Evolutionary conservation across 2,329 filamentous ascomycete species (phyloP), one percentile per base, ranked within the genome.

Genomic region (Scedosporium boydii): DNA sequence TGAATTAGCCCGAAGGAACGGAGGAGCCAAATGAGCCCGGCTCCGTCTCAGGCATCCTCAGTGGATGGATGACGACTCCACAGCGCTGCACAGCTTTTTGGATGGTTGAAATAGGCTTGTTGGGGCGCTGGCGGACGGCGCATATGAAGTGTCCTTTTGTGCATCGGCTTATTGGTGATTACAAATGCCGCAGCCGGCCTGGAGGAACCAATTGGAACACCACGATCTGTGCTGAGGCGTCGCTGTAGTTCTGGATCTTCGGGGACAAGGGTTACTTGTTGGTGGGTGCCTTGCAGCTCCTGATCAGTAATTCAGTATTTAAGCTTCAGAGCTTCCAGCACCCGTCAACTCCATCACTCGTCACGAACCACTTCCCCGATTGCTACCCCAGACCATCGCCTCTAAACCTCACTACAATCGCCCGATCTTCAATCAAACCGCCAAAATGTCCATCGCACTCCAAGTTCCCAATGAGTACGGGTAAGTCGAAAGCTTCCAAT

Each of bases 381-480:
- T 51, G n/a, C 46, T 51, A 51, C 21, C 46, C 21, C 21, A 18
- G 5, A 51, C n/a, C 46, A 21, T 51, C 46, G 46, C 16, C 46
- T 21, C 46, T 51, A 14, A 51, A 18, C n/a, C 21, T 23, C 34
- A 38, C 34, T 38, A 12, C 34, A 38, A 41, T 38, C 21, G 34
- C 48, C 27, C 27, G 16, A 18, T 26, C 38, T 12, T 23, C 38
- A n/a, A 42, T 46, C n/a, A 29, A 42, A 9, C 59, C 63, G 56
- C 58, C 68, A 78, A 66, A 53, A 81, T 82, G 79, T 68, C 78
- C 68, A 67, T 77, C 63, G 67, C 72, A 46, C 68, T 82, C 38
- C 71, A 77, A 60, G 66, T 84, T 63, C 78, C 81, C 29, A 70
- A 72, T 66, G 75, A 82, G 65, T 84, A 83, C 69, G 76, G 78